Evolutionary conservation across 2,329 filamentous ascomycete genomes (phyloP), one percentile per base, ranked within the genome.

Genomic region (Dactylellina parvicollis): DNA sequence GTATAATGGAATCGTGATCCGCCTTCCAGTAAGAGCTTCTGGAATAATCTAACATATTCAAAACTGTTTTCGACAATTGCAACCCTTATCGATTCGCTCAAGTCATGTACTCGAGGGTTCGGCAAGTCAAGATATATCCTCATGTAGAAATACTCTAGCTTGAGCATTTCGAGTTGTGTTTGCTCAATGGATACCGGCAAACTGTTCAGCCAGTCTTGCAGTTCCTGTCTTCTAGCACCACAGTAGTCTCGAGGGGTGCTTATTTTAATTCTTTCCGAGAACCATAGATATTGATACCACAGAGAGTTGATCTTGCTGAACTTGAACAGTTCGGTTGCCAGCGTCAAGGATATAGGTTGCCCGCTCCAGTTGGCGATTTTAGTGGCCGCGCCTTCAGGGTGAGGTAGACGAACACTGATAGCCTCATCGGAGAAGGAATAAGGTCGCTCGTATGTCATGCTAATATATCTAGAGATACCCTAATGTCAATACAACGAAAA

Each of bases 401-500:
- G 79, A 52, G 36, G 78, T 62, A 75, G 74, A 26, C 40, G 79
- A 28, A 98, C 93, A 76, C 91, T 89, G 24, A 91, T 86, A 4
- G 93, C 90, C 64, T 94, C 92, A 79, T 98, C 94, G 0, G 92
- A 94, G 79, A 98, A 97, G 0, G 94, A 96, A 80, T 97, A 97
- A 0, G 92, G 89, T 32, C 92, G 86, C 9, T 91, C 91, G 76
- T 96, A 88, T 3, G 94, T 91, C 83, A 96, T 90, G 77, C 92
- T 96, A 47, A 96, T 93, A 9, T 91, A 89, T 78, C 92, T 92
- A 75, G 47, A 59, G 3, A 22, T 20, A 16, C 4, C 46, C n/a
- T 60, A 46, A 38, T 4, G 32, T 78, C 46, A 78, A 74, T 20
- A 73, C 22, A 9, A 40, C 8, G 12, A 46, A 28, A 40, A 0